Base-by-base conservation (phyloP, 352 stramenopile genomes). In the Pythium dissotocum region DNA sequence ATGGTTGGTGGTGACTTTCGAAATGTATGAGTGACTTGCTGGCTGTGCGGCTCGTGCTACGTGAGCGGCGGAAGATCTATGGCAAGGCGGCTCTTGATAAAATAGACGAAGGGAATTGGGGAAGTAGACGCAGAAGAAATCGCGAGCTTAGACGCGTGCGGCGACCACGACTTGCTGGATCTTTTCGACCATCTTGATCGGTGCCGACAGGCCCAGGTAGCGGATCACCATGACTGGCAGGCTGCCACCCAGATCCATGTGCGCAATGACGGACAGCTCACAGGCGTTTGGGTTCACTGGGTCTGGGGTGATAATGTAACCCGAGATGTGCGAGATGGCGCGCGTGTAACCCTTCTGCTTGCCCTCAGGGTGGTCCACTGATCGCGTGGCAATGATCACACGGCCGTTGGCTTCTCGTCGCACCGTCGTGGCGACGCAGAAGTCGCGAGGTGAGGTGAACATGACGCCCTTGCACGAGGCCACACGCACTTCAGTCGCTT, bases 141-240 rank as follows among this genome's bases (percentile, higher is more conserved):
- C 32, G 32, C 4, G 13, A 6, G 16, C 56, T 59, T 58, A 72
- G 14, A 72, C 28, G 18, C 69, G 56, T 21, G 63, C 53, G 7
- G 35, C 49, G 56, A 75, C 56, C 2, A 56, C 62, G 21, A 77
- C 61, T 13, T 76, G 53, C 18, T 63, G 76, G 18, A 94, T 83
- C 77, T 89, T 89, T 59, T 92, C 81, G n/a, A 94, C 71, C 16
- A 94, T 73, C 74, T 94, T 93, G 66, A 94, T 94, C 2, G 86
- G 86, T 6, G 84, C 85, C 24, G 86, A 91, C 13, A 92, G 74
- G 18, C 86, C 86, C 12, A 93, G 66, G 70, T 90, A 91, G 21
- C 83, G 80, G 70, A 94, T 80, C 12, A 94, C 79, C 71, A 86
- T 85, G 1, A 76, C 74, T 1, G 86, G 86, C 51, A 94, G 49